Evolutionary conservation across 2,329 filamentous ascomycete species (phyloP).

Genomic region (Curvularia sp.): DNA sequence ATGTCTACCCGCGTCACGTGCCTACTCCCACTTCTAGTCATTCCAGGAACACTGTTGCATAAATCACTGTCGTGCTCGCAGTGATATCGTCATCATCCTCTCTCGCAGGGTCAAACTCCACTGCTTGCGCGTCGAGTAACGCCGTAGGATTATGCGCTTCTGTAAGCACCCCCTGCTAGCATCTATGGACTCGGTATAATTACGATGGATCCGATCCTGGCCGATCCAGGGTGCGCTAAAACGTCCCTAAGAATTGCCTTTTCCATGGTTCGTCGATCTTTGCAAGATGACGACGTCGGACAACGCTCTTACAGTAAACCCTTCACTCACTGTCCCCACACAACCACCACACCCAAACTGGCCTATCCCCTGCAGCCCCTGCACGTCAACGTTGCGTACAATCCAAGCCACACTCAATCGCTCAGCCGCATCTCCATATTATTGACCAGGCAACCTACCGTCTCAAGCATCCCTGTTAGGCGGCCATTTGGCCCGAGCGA

Average conservation of each 20-base stretch:
- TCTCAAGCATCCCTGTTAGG: conserved; percentile 18
- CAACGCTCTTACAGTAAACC: conserved; percentile 3
- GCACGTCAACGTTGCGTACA: conserved; percentile 10
- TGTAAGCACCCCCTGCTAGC: conserved; percentile 12
- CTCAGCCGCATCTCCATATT: conserved; percentile 11
- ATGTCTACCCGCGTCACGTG: conserved; percentile 9
- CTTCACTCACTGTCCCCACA: background rate
- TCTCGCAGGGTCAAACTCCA: conserved; percentile 4
- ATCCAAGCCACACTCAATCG: background rate
- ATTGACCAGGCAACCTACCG: conserved; percentile 12
- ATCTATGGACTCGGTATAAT: conserved; percentile 12
- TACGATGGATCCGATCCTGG: conserved; percentile 12
- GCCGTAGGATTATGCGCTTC: conserved; percentile 8
- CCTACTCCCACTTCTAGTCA: background rate
- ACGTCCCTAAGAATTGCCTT: conserved; percentile 9
- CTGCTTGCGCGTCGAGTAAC: conserved; percentile 17
- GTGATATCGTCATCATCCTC: conserved; percentile 12
- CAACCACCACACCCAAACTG: background rate
- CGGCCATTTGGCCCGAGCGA: conserved; percentile 28
- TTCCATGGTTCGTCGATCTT: conserved; percentile 18
- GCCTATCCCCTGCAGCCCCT: conserved; percentile 11
- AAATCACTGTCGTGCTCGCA: conserved; percentile 1
- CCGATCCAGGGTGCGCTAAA: conserved; percentile 12
- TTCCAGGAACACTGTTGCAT: conserved; percentile 10
- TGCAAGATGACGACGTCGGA: conserved; percentile 10